These are phyloP conservation scores for Aegilops longissima DNA, from an alignment of 176 grass and related monocot genomes.

Conservation along the genomic window DNA sequence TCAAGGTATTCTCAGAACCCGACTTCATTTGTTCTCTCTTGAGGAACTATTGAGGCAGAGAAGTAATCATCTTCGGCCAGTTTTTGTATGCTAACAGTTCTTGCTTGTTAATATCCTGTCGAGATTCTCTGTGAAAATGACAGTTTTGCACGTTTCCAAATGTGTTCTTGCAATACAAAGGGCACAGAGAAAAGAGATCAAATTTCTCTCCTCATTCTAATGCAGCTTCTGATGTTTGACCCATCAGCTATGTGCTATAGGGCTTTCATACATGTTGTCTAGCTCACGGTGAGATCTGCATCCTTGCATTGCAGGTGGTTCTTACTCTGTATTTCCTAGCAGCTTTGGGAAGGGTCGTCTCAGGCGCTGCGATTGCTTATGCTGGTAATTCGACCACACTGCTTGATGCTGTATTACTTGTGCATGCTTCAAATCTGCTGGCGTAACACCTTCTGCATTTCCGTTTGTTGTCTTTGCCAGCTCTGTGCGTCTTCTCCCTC, in stretches of 20 bases:
- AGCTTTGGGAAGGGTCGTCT: conserved; percentile 74
- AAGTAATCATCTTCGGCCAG: background rate
- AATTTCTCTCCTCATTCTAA: background rate
- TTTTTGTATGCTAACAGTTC: background rate
- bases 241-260: background rate
- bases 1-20: conserved; percentile 62
- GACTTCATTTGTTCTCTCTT: background rate
- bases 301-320: conserved; percentile 65
- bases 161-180: background rate
- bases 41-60: background rate
- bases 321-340: conserved; percentile 72
- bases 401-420: background rate
- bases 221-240: background rate
- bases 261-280: background rate
- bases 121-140: background rate
- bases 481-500: conserved; percentile 74
- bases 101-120: background rate
- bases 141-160: background rate
- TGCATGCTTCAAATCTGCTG: background rate
- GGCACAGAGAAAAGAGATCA: background rate
- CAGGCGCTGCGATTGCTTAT: conserved; percentile 87
- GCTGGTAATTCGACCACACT: conserved; percentile 55
- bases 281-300: background rate
- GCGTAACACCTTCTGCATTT: background rate
- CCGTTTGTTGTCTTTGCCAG: conserved; percentile 31